Evolutionary conservation across 1,284 basidiomycete species (phyloP), one percentile per base, ranked within the genome.

Genomic region (Phaffia rhodozyma): DNA sequence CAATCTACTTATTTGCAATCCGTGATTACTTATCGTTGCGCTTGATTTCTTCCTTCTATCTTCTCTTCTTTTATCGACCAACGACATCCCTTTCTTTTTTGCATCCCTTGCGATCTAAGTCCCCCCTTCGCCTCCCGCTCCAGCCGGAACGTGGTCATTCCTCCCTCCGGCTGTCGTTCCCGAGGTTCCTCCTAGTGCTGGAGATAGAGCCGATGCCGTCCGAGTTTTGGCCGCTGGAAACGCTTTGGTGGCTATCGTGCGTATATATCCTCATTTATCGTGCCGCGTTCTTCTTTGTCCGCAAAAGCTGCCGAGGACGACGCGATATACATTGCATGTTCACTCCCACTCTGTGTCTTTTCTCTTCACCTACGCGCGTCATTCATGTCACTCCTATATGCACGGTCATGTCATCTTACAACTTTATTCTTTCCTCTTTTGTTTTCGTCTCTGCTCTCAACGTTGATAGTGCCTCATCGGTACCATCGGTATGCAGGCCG

Each of bases 211-310:
- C 66, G 85, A 90, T 71, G 87, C 91, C 21, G 78, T 93, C 71
- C 82, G 83, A 65, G 79, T 93, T 5, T 78, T 92, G 30, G 83
- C 86, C 27, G 91, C 90, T 20, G 89, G 84, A 13, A 92, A 93
- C 72, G 82, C 87, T 55, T 86, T 94, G 66, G 84, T 89, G 64
- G 83, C 86, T 60, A 78, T 83, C 16, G 87, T 87, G 72, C 73
- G 82, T 66, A n/a, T 20, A 1, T 57, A 6, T 7, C 23, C 23
- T 43, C 4, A 64, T 52, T 23, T 7, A 29, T 43, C 27, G 16
- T 11, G 23, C 25, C 11, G 23, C 69, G 27, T 30, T 62, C 23
- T 29, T n/a, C 21, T 38, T 30, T 16, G 47, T 53, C 54, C n/a
- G 5, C 23, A 27, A 47, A 43, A 18, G 38, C 51, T n/a, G 59